A percentile compares a stretch with the other conserved stretches of the same genome.
phyloP scores from a whole-genome alignment of 441 rosid genomes.

The Aleurites moluccanus region DNA sequence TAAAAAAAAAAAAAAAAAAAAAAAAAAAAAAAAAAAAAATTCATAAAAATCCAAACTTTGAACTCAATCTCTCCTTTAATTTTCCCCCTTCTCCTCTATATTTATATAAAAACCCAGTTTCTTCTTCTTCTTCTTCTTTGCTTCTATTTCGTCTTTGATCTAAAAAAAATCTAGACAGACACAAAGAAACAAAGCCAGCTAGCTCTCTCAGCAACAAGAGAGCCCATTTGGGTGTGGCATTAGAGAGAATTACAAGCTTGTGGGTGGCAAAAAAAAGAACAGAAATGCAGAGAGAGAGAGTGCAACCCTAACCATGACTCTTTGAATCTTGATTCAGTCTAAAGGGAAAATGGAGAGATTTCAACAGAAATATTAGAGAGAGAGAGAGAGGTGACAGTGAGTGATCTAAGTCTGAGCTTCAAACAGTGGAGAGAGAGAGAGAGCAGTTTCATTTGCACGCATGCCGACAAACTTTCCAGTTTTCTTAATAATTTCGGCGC shows the following conservation, averaged over 20 bases:
- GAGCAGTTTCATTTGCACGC: conserved; percentile 56
- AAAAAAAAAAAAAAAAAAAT: conserved; percentile 8
- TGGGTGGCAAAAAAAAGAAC: background rate
- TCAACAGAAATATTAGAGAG: conserved; percentile 1
- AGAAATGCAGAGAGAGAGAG: conserved; percentile 20
- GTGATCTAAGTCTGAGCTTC: conserved; percentile 37
- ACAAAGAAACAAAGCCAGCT: background rate
- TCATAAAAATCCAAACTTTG: conserved; percentile 2
- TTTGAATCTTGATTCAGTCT: background rate
- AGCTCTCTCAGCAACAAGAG: conserved; percentile 40
- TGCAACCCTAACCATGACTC: conserved; percentile 36
- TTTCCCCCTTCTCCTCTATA: background rate
- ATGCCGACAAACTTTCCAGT: conserved; percentile 65
- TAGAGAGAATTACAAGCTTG: conserved; percentile 18
- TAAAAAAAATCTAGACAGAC: background rate
- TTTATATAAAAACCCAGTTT: background rate
- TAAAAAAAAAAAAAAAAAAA: conserved; percentile 1
- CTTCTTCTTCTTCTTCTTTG: background rate
- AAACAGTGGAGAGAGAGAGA: conserved; percentile 32
- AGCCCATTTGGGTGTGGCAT: conserved; percentile 36
- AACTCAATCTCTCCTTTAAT: background rate
- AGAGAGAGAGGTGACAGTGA: conserved; percentile 31
- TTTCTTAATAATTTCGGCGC: conserved; percentile 34
- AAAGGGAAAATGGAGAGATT: conserved; percentile 9
- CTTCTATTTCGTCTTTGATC: background rate